Evolutionary conservation across 768 basidiomycete species (phyloP).

Genomic region (Exsudoporus frostii): DNA sequence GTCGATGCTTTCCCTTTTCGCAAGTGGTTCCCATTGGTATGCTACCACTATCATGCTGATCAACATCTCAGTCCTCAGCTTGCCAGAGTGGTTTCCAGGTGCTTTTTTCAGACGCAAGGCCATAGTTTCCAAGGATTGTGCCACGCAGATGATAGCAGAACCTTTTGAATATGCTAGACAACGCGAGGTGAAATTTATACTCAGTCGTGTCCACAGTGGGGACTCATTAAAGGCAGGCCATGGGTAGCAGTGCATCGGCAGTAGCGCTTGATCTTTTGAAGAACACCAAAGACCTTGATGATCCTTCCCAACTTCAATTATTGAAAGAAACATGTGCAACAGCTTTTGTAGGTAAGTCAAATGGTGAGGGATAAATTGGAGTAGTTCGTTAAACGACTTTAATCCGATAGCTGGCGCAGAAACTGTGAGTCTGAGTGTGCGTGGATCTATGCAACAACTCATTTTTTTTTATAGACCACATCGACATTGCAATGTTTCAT

Average conservation of each 20-base stretch:
- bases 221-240: slow-evolving; percentile 6
- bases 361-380: not conserved
- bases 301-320: slow-evolving; percentile 10
- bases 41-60: not conserved
- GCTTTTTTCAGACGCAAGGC: slow-evolving; percentile 27
- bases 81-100: slow-evolving; percentile 27
- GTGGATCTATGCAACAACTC: not conserved
- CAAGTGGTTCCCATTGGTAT: not conserved
- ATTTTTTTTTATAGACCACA: slow-evolving; percentile 3
- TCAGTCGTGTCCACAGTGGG: not conserved
- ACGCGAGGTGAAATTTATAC: slow-evolving; percentile 6
- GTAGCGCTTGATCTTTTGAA: slow-evolving; percentile 13
- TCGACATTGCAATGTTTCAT: slow-evolving; percentile 24
- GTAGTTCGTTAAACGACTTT: not conserved
- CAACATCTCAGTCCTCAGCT: slow-evolving; percentile 13
- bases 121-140: not conserved
- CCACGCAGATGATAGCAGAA: slow-evolving; percentile 12
- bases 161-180: slow-evolving; percentile 13
- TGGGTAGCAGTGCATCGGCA: slow-evolving; percentile 9
- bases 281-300: not conserved
- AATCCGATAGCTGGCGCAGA: slow-evolving; percentile 18
- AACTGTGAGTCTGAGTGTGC: slow-evolving; percentile 5
- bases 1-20: slow-evolving; percentile 24
- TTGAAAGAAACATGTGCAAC: slow-evolving; percentile 11
- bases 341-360: slow-evolving; percentile 17